A percentile compares a stretch with the other conserved stretches of the same genome.
These are phyloP conservation scores for Debaryomyces sp. DNA, from an alignment of 1,139 yeast genomes.

Conservation along the genomic window DNA sequence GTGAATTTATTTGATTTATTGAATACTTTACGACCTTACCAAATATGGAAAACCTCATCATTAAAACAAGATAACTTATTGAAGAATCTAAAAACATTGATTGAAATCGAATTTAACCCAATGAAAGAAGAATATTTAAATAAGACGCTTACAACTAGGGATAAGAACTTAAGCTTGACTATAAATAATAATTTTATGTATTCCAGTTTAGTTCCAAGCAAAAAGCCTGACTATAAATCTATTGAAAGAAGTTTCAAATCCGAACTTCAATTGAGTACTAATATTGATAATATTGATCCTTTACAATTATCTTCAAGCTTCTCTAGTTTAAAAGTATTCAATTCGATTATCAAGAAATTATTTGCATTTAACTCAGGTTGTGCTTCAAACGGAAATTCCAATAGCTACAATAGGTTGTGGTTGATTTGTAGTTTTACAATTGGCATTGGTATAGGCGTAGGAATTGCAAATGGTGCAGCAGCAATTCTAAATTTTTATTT, in stretches of 20 bases:
- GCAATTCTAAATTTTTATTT: conserved; percentile 13
- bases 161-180: conserved; percentile 6
- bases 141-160: not conserved
- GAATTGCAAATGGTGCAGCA: conserved; percentile 27
- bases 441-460: conserved; percentile 41
- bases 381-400: conserved; percentile 9
- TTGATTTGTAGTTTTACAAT: conserved; percentile 34
- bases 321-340: conserved; percentile 21
- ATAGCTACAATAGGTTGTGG: conserved; percentile 20
- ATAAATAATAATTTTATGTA: conserved; percentile 17
- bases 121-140: conserved; percentile 2
- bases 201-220: conserved; percentile 26
- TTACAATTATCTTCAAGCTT: conserved; percentile 31
- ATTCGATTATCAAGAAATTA: conserved; percentile 18
- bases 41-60: conserved; percentile 45
- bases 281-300: conserved; percentile 33
- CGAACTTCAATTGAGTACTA: conserved; percentile 31
- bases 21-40: conserved; percentile 36
- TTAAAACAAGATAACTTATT: conserved; percentile 28
- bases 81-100: conserved; percentile 27
- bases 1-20: conserved; percentile 42
- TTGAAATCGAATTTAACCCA: conserved; percentile 26
- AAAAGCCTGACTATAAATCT: conserved; percentile 31
- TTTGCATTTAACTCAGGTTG: conserved; percentile 10
- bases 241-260: conserved; percentile 35